Base-by-base conservation (phyloP, 2,329 filamentous ascomycete species). In the Taxawa tesnikishii region DNA sequence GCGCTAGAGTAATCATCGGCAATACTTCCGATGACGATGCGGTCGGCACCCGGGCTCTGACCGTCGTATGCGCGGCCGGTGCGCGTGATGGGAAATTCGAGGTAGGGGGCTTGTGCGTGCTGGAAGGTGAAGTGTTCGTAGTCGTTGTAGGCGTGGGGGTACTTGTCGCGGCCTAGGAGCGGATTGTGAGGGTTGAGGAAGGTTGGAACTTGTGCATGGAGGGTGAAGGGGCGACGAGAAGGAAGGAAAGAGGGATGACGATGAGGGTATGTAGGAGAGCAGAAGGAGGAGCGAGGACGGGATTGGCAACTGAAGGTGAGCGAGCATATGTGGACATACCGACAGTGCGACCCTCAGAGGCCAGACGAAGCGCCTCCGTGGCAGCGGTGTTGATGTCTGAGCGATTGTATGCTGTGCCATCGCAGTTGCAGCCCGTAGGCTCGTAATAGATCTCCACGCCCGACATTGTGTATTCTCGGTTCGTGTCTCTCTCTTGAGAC, bases 101-200 rank as follows among this genome's bases (percentile, higher is more conserved):
- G 43, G 26, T 52, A 52, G 0, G 52, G 49, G 19, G 41, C 43
- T 15, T 45, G 29, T 7, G 47, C 47, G 31, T 50, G 47, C 11
- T 33, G 15, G 40, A 54, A 54, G 15, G 40, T 36, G 41, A 52
- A 50, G 8, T 47, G 37, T 31, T 55, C 51, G 34, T 53, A 52
- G 33, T 54, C 50, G 29, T 54, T 50, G 35, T 54, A 54, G 9
- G 36, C 43, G 34, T 54, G 50, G 3, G 51, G 51, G 29, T 53
- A n/a, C n/a, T n/a, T n/a, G n/a, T n/a, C n/a, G n/a, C n/a, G n/a
- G n/a, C n/a, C n/a, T n/a, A n/a, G n/a, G n/a, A n/a, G n/a, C n/a
- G n/a, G n/a, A n/a, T n/a, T n/a, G n/a, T n/a, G n/a, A n/a, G n/a
- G n/a, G n/a, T 25, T 21, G 11, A 9, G 7, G n/a, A 12, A 23